Evolutionary conservation across 106 monocot species (phyloP), one percentile per base, ranked within the genome.

Genomic region (Phalaenopsis aphrodite): DNA sequence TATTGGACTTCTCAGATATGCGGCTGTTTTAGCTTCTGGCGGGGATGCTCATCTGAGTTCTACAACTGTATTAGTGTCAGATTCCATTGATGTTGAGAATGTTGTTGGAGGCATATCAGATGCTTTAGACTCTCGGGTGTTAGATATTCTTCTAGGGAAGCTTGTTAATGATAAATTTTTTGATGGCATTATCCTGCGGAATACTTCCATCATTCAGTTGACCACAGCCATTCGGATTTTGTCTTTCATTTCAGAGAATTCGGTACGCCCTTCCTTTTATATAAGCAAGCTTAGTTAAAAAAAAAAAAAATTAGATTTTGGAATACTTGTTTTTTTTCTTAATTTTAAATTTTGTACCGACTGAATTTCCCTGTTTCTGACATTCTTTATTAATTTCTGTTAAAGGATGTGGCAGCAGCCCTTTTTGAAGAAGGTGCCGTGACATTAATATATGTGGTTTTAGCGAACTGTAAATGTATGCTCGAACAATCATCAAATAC

Each of bases 1-100:
- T 42, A 80, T 83, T 82, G 99, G 99, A 24, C 92, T 99, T 77
- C 89, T 99, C 43, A 85, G 88, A 79, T 99, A 99, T 91, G 93
- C 99, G 78, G 93, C 99, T 80, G 77, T 99, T 82, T 88, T 99
- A 82, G 99, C 95, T 79, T 99, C 99, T 78, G 99, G 99, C 45
- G 93, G 95, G 78, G 94, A 99, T 89, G 99, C 94, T 81, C 94
- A 95, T 64, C 88, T 95, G 77, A 88, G 86, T 74, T 91, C 98
- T 57, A 73, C 87, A 75, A 94, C 83, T 77, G 88, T 93, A 61
- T 82, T 99, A 48, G 95, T 93, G 47, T 99, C 98, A 7, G 98
- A 99, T 77, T 91, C 93, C 78, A 88, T 93, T 68, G 95, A 99
- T 80, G 87, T 91, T 55, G 99, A 99, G 77, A 93, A 91, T 84